Percentiles rank a stretch among this genome's conserved stretches.
Conservation (phyloP, 495 filamentous ascomycete species). For the Penicillium lividum region DNA sequence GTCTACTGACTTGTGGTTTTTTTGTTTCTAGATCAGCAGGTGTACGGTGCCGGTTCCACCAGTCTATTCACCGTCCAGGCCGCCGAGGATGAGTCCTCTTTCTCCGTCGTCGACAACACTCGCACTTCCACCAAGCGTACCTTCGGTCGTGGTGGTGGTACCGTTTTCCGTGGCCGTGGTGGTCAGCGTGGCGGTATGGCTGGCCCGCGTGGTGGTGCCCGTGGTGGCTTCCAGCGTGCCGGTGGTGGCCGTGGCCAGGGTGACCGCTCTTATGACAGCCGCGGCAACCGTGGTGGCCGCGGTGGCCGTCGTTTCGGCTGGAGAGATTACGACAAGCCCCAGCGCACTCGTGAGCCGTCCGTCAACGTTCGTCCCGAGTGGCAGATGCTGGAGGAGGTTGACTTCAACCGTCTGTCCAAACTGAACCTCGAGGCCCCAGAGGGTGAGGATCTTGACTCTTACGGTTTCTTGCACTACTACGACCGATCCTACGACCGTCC, state of each 20-base stretch:
- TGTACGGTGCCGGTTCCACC: constrained; percentile 87
- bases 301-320: constrained; percentile 89
- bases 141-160: constrained; percentile 84
- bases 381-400: constrained; percentile 96
- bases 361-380: constrained; percentile 94
- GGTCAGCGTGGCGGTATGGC: constrained; percentile 60
- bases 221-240: constrained; percentile 67
- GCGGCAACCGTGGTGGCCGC: constrained; percentile 49
- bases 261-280: constrained; percentile 65
- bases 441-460: constrained; percentile 90
- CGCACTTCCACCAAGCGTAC: constrained; percentile 78
- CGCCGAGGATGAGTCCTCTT: constrained; percentile 93
- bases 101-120: constrained; percentile 96
- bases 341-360: constrained; percentile 91
- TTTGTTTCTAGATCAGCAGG: constrained; percentile 72
- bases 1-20: constrained; percentile 14
- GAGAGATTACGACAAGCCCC: constrained; percentile 98
- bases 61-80: constrained; percentile 85
- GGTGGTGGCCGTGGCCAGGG: constrained; percentile 65
- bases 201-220: constrained; percentile 49
- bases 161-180: constrained; percentile 86
- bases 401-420: constrained; percentile 92
- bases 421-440: constrained; percentile 92
- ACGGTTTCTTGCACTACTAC: constrained; percentile 97
- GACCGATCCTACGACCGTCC: constrained; percentile 92